Base-by-base conservation (phyloP, 257 asterid species). In the Capsicum pubescens region DNA sequence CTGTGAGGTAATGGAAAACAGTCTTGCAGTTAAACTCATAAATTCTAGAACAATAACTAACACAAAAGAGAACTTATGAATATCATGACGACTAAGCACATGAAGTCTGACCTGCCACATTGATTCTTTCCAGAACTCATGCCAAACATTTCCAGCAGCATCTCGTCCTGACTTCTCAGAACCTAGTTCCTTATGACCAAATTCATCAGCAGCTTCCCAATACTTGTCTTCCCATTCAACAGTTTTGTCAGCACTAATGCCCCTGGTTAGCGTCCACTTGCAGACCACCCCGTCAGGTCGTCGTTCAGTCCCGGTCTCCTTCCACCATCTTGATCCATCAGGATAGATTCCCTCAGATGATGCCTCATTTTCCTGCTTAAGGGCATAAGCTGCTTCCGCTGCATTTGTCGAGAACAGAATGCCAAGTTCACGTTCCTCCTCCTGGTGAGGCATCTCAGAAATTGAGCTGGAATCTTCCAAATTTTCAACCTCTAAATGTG, bases 81-180 rank as follows among this genome's bases (percentile, higher is more conserved):
- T 32, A 76, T 54, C 64, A 26, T 54, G 46, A 77, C 1, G 50
- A 52, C 44, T 57, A 83, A n/a, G n/a, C 57, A 9, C 11, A 78
- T 39, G 50, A 67, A 17, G 82, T 21, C 90, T 83, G 42, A 95
- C 99, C 98, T 94, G 93, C 84, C 82, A 85, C 97, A 96, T 92
- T 15, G 98, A 92, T 83, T 96, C 99, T 83, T 92, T 90, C 99
- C 99, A 96, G 81, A 86, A 92, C 67, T 96, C 99, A 17, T 93
- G 97, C 99, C 99, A 96, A 72, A 94, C 95, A 64, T 91, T 94
- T 83, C 99, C 99, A 0, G 83, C 71, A 86, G 98, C 93, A 90
- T 96, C 97, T 16, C 99, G 97, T 15, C 99, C 99, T 0, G 97
- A 96, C 89, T 96, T 96, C 92, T 96, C 98, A n/a, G 99, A 93